phyloP scores from a whole-genome alignment of 2,329 filamentous ascomycete genomes.

The Aspergillus unguis region DNA sequence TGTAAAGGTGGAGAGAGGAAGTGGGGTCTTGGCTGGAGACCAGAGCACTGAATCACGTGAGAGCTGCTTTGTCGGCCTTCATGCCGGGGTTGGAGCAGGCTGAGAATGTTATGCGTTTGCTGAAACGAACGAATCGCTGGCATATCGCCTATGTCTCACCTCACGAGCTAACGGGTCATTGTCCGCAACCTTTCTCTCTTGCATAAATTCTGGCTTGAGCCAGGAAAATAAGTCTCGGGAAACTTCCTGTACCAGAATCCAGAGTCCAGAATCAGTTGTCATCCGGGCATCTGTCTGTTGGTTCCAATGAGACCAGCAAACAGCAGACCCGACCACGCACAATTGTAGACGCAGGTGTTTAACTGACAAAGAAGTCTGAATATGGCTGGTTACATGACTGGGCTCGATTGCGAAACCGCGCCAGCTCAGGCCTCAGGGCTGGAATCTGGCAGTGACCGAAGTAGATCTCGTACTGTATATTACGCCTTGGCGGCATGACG shows the following conservation, averaged over 20 bases:
- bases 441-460: conserved; percentile 3
- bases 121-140: background rate
- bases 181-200: too few species aligned
- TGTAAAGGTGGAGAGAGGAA: too few species aligned
- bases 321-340: background rate
- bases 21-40: too few species aligned
- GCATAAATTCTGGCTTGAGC: background rate
- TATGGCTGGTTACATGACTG: background rate
- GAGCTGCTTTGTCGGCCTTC: too few species aligned
- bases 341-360: background rate
- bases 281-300: background rate
- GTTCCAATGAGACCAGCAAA: background rate
- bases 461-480: conserved; percentile 3
- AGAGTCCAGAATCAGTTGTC: background rate
- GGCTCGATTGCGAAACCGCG: background rate
- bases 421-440: background rate
- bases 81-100: background rate
- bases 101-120: background rate
- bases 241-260: too few species aligned
- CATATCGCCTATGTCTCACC: background rate
- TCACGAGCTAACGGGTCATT: background rate
- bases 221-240: too few species aligned
- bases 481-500: conserved; percentile 1
- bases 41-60: too few species aligned
- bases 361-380: background rate